Evolutionary conservation across 2,329 filamentous ascomycete species (phyloP).

Genomic region (Aspergillus costaricaensis): DNA sequence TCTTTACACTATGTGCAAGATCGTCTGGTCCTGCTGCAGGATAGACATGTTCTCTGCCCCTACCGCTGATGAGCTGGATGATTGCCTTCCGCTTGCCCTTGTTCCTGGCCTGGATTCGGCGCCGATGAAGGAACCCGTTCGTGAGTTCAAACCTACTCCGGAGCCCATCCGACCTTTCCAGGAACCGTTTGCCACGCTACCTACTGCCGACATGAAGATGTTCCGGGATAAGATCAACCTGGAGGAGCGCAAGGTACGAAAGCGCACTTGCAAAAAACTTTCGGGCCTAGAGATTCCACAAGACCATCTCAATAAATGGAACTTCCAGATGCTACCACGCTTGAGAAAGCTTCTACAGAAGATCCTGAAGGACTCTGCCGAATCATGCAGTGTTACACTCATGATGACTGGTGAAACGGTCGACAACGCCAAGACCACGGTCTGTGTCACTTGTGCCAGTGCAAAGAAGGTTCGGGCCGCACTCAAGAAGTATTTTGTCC

Average conservation of each 20-base stretch:
- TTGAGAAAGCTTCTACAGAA: slow-evolving; percentile 61
- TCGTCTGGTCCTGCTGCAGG: slow-evolving; percentile 44
- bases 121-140: slow-evolving; percentile 23
- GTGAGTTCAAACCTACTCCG: slow-evolving; percentile 18
- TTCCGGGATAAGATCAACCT: slow-evolving; percentile 24
- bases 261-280: slow-evolving; percentile 48
- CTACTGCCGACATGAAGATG: slow-evolving; percentile 28
- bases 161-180: slow-evolving; percentile 18
- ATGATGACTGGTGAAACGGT: slow-evolving; percentile 61
- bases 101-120: slow-evolving; percentile 36
- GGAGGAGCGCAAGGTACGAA: slow-evolving; percentile 37
- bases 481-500: slow-evolving; percentile 59
- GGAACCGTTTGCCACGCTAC: slow-evolving; percentile 22
- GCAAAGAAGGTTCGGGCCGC: slow-evolving; percentile 59
- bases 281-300: slow-evolving; percentile 56
- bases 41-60: slow-evolving; percentile 47
- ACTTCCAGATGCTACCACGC: slow-evolving; percentile 58
- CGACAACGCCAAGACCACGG: slow-evolving; percentile 61
- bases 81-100: slow-evolving; percentile 44
- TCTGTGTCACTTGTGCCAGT: slow-evolving; percentile 65
- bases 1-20: slow-evolving; percentile 45
- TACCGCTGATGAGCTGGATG: slow-evolving; percentile 43
- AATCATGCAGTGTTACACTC: slow-evolving; percentile 63
- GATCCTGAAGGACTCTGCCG: slow-evolving; percentile 59
- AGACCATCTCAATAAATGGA: slow-evolving; percentile 60